Evolutionary conservation across 2,329 filamentous ascomycete species (phyloP), one percentile per base, ranked within the genome.

Genomic region (Daldinia sp.): DNA sequence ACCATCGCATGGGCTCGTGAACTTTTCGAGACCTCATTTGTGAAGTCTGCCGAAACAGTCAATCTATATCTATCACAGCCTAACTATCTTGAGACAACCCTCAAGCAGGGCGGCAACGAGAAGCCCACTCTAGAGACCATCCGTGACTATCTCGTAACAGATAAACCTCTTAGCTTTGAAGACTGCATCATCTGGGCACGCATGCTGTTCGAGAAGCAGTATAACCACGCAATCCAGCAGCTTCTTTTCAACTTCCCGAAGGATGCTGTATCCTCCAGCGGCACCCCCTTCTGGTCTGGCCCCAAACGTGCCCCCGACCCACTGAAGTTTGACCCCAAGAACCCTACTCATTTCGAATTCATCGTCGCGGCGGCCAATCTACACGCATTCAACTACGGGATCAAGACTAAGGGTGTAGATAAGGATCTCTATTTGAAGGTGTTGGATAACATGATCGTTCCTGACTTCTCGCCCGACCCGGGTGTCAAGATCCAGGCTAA

Each of bases 1-100:
- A 98, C 96, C 0, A 99, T 99, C 79, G 96, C 96, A 2, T 99
- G 96, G 96, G 91, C 94, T 42, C 93, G 97, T 76, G 96, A 98
- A 80, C 88, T 97, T 72, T 99, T 99, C 82, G 94, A 98, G 82
- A 91, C 90, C 30, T 93, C 91, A 74, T 99, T 98, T 76, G 94
- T 97, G 74, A 96, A 95, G 74, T 94, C 94, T 35, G 92, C 96
- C 0, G 94, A 98, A 81, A 92, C 94, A 39, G 95, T 96, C 78
- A 99, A 99, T 79, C 86, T 97, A 65, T 98, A 99, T 79, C 86
- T 99, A 73, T 93, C 91, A 1, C 93, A 98, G 81, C 90, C 95
- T 35, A 93, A 97, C 80, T 99, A 97, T 78, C 87, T 99, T 15
- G 91, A 94, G 74, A 88, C 89, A 18, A 93, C 93, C 0, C 81